Evolutionary conservation across 2,329 filamentous ascomycete species (phyloP), one percentile per base, ranked within the genome.

Genomic region (Triangularia setosa): DNA sequence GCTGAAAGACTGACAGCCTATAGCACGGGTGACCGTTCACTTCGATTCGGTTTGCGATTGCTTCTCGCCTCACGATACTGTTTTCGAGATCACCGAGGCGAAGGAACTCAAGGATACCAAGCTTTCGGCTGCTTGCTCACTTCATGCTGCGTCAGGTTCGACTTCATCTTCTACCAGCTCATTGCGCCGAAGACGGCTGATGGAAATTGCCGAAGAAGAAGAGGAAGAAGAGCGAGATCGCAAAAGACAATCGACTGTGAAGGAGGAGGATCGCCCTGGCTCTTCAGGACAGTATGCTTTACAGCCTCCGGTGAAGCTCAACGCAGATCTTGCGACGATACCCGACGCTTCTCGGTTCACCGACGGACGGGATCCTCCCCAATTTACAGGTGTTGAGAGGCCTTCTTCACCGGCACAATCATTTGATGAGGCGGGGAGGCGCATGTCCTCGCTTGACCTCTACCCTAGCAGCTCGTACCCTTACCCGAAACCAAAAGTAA

Each of bases 181-280:
- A 4, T 81, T 93, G 69, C 87, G 90, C 65, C 84, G 88, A 73
- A 86, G 89, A 71, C 88, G 91, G 69, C 80, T 98, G 71, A 90
- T 94, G 79, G 94, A 96, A 78, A 97, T 98, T 74, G 88, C 90
- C n/a, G 95, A 98, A 78, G 91, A 90, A 61, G 92, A 96, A 73
- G 93, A 96, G 72, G 87, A 89, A 53, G 78, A 81, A 65, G 80
- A 83, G 65, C 78, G 85, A 68, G 80, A 86, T 27, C 79, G 78
- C 52, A 89, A 87, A 72, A 80, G 86, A 62, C 82, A 88, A 71
- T 87, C 84, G 1, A 76, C 83, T 7, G 79, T 82, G 6, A 77
- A 79, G 21, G 80, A 84, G 72, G 78, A 84, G 70, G 76, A 77
- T 57, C 63, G 70, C 60, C 64, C 71, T 5, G 63, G 57, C n/a